phyloP scores from a whole-genome alignment of 768 basidiomycete species.

The Phaeolepiota aurea region DNA sequence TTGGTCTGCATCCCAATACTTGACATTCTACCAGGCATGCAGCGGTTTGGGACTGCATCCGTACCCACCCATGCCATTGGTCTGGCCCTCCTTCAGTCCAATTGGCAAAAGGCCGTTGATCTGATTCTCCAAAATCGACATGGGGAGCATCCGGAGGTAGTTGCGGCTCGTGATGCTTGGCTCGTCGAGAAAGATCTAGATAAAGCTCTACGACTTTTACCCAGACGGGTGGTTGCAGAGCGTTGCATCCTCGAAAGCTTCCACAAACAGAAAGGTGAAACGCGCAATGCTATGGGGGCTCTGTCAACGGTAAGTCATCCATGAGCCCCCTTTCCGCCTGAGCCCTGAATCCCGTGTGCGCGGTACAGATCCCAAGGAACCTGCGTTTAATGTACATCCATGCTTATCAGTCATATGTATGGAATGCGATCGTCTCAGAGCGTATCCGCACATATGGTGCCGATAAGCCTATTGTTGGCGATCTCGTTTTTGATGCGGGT shows the following conservation, averaged over 20 bases:
- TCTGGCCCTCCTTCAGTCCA: conserved; percentile 76
- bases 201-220: conserved; percentile 79
- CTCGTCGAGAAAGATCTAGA: conserved; percentile 74
- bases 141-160: conserved; percentile 91
- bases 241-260: conserved; percentile 87
- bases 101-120: conserved; percentile 84
- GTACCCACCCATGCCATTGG: conserved; percentile 95
- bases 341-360: conserved; percentile 1
- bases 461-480: conserved; percentile 72
- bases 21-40: conserved; percentile 67
- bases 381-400: conserved; percentile 97
- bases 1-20: neutral
- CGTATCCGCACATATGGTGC: conserved; percentile 74
- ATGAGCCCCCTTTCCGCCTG: neutral
- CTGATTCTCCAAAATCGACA: conserved; percentile 76
- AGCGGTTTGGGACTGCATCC: conserved; percentile 95
- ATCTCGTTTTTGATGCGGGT: conserved; percentile 73
- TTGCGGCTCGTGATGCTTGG: conserved; percentile 80
- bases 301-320: conserved; percentile 59
- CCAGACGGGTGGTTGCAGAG: conserved; percentile 88
- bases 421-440: conserved; percentile 96
- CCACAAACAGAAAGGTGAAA: conserved; percentile 70
- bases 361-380: conserved; percentile 81
- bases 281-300: conserved; percentile 80
- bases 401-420: conserved; percentile 97